These are phyloP conservation scores for Fusarium sp. DNA, from an alignment of 2,329 filamentous ascomycete species.

Conservation along the genomic window DNA sequence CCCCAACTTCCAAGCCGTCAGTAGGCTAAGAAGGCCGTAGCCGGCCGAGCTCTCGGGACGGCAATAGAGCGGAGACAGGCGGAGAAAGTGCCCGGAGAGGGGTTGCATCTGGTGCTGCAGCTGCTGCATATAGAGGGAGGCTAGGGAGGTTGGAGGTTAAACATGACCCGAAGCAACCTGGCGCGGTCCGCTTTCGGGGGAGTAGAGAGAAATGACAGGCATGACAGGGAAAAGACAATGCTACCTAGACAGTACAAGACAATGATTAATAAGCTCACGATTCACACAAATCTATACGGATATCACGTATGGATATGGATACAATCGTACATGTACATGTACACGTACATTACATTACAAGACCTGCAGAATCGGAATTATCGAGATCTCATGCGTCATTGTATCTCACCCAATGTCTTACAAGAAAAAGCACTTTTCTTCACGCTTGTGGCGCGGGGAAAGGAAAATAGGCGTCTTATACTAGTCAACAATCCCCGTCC, in stretches of 20 bases:
- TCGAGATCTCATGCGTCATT: slow-evolving; percentile 8
- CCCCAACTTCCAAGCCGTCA: background rate
- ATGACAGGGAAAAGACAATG: background rate
- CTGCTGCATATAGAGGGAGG: too few relatives aligned
- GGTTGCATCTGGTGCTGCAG: slow-evolving; percentile 4
- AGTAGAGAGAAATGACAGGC: slow-evolving; percentile 2
- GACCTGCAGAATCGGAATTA: background rate
- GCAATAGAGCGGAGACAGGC: slow-evolving; percentile 30
- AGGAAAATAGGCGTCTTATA: background rate
- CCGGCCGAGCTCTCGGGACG: slow-evolving; percentile 24
- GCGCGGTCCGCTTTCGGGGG: slow-evolving; percentile 37
- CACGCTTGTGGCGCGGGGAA: background rate
- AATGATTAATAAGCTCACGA: slow-evolving; percentile 6
- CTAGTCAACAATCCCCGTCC: background rate
- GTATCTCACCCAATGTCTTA: background rate
- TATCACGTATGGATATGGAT: too few relatives aligned
- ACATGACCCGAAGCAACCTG: background rate
- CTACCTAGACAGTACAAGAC: background rate
- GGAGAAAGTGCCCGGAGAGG: slow-evolving; percentile 14
- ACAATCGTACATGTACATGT: too few relatives aligned
- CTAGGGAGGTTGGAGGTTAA: too few relatives aligned
- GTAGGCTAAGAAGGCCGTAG: background rate
- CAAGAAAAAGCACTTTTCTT: background rate
- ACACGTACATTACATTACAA: background rate
- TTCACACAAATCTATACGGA: too few relatives aligned